Evolutionary conservation across 129 eudicot genomes (phyloP).

Genomic region (Helichrysum umbraculigerum): DNA sequence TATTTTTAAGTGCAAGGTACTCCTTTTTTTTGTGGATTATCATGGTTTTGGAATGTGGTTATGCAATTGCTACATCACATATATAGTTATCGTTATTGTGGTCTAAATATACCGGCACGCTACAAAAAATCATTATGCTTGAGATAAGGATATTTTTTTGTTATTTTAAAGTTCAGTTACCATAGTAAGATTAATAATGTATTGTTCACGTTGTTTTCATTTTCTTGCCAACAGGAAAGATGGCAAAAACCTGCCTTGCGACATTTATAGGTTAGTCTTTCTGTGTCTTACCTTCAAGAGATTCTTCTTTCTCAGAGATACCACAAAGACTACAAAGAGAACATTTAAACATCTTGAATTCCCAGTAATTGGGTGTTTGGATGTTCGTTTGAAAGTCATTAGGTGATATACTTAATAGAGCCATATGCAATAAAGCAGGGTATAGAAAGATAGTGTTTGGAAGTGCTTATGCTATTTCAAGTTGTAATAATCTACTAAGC

Average conservation of each 20-base stretch:
- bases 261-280: constrained; percentile 78
- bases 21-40: constrained; percentile 1
- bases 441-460: constrained; percentile 4
- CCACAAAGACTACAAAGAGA: no score
- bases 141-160: constrained; percentile 4
- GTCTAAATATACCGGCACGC: not conserved
- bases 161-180: constrained; percentile 1
- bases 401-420: not conserved
- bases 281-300: not conserved
- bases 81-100: not conserved
- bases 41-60: not conserved
- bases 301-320: not conserved
- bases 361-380: no score
- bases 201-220: not conserved
- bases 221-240: constrained; percentile 60
- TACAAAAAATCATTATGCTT: not conserved
- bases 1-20: no score
- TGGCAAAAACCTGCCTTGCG: constrained; percentile 90
- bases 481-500: not conserved
- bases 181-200: constrained; percentile 2
- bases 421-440: not conserved
- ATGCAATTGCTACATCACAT: not conserved
- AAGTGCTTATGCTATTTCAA: not conserved
- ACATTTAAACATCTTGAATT: no score
- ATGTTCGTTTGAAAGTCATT: not conserved